Evolutionary conservation across 1,284 basidiomycete genomes (phyloP).

Genomic region (Trichosporon asahii): DNA sequence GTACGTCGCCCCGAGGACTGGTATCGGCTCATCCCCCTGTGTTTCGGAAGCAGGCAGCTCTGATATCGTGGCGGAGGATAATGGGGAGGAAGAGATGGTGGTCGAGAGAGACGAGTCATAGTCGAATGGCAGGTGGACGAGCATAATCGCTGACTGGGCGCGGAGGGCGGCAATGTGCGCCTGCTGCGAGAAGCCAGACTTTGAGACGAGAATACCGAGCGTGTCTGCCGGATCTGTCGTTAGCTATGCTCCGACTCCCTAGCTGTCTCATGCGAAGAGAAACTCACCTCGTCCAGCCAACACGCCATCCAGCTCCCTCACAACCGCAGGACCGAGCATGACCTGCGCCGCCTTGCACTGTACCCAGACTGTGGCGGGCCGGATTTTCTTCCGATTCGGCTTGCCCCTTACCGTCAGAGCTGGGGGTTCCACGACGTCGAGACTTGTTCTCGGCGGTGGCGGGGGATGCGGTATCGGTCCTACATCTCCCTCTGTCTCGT

Average conservation of each 20-base stretch:
- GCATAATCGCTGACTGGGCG: conserved; percentile 68
- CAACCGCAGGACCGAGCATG: conserved; percentile 69
- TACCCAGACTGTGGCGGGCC: conserved; percentile 68
- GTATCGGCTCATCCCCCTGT: not conserved
- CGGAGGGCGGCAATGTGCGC: conserved; percentile 66
- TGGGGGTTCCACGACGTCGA: not conserved
- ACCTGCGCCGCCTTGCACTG: conserved; percentile 88
- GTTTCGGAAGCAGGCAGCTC: not conserved
- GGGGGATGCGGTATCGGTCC: not conserved
- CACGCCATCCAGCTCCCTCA: conserved; percentile 85
- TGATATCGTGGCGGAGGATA: not conserved
- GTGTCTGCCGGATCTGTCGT: not conserved
- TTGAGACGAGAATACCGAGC: conserved; percentile 68
- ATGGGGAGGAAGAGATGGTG: not conserved
- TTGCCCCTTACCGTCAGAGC: not conserved
- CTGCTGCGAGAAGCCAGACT: conserved; percentile 68
- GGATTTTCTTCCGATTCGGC: conserved; percentile 6
- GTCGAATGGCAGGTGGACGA: conserved; percentile 60
- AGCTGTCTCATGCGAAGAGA: too few relatives aligned
- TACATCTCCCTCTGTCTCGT: too few relatives aligned
- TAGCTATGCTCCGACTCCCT: not conserved
- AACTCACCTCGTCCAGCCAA: conserved; percentile 49
- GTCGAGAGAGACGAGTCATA: not conserved
- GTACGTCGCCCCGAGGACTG: conserved; percentile 16
- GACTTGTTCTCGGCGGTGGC: not conserved